Evolutionary conservation across 2,329 filamentous ascomycete genomes (phyloP), one percentile per base, ranked within the genome.

Genomic region (Clarireedia paspali): DNA sequence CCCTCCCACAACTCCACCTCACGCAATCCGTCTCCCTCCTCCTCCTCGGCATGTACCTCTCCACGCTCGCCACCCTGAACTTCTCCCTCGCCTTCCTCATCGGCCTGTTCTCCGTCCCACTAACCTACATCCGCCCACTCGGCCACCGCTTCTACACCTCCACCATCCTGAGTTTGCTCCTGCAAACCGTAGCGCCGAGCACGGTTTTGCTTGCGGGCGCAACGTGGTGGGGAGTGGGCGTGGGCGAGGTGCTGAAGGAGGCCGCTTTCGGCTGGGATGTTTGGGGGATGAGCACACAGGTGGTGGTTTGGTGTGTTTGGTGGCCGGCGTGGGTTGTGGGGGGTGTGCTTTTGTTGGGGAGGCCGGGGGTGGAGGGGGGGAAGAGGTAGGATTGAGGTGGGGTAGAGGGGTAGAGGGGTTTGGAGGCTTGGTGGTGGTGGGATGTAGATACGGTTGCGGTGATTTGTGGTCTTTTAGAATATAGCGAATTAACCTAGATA

Each of bases 251-350:
- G 2, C 71, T 96, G 51, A 78, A 77, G 27, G 79, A 87, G 68
- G 88, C 89, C 1, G 89, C 88, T 5, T 91, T 94, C 68, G 91
- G 88, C 0, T 96, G 91, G 91, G 81, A 89, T 66, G 84, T 96
- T 12, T 91, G 87, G 82, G 89, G 90, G 1, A 83, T 94, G 79
- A 95, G 91, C 75, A 95, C 91, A 1, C 86, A 89, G 58, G 83
- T 96, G 17, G 83, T 95, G 10, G 80, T 96, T n/a, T 96, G 91
- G 89, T 88, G 90, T 68, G 84, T 96, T 45, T 96, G 91, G 91
- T 94, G 90, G 87, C 91, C 91, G 0, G 90, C 89, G 6, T 96
- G 91, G 91, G 70, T 94, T 39, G 80, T 84, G 6, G 88, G 80
- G 2, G 74, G 76, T 57, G 70, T 84, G 5, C 73, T 80, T 24